Evolutionary conservation across 2,329 filamentous ascomycete species (phyloP).

Genomic region (Periconia sp.): DNA sequence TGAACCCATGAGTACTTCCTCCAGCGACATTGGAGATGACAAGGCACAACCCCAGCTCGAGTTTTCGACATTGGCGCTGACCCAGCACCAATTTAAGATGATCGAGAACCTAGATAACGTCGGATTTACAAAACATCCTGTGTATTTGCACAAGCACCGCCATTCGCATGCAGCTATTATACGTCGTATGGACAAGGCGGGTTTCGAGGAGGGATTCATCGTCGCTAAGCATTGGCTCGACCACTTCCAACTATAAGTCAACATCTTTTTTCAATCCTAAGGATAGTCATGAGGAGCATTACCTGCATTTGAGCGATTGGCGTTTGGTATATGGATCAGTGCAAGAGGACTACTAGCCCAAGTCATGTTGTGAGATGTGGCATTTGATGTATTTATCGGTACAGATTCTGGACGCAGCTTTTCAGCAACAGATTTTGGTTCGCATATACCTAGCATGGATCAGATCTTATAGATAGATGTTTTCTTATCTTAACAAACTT

Average conservation of each 20-base stretch:
- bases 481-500: too few relatives aligned
- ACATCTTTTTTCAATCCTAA: not conserved
- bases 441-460: too few relatives aligned
- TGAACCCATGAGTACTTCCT: constrained; percentile 22
- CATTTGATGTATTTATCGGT: too few relatives aligned
- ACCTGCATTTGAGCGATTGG: too few relatives aligned
- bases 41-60: constrained; percentile 46
- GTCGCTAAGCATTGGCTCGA: constrained; percentile 83
- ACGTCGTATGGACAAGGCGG: constrained; percentile 69
- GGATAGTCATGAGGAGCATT: too few relatives aligned
- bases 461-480: too few relatives aligned
- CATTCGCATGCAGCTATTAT: constrained; percentile 91
- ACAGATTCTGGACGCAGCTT: too few relatives aligned
- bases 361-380: too few relatives aligned
- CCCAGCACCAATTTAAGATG: constrained; percentile 83
- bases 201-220: constrained; percentile 76
- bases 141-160: constrained; percentile 77
- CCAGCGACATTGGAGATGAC: constrained; percentile 36
- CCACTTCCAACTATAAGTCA: constrained; percentile 63
- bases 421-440: too few relatives aligned
- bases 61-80: constrained; percentile 77
- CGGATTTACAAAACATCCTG: constrained; percentile 64
- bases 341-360: too few relatives aligned
- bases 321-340: too few relatives aligned
- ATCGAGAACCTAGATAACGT: constrained; percentile 74